These are phyloP conservation scores for Chenopodium album DNA, from an alignment of 148 eudicot species.

Conservation along the genomic window DNA sequence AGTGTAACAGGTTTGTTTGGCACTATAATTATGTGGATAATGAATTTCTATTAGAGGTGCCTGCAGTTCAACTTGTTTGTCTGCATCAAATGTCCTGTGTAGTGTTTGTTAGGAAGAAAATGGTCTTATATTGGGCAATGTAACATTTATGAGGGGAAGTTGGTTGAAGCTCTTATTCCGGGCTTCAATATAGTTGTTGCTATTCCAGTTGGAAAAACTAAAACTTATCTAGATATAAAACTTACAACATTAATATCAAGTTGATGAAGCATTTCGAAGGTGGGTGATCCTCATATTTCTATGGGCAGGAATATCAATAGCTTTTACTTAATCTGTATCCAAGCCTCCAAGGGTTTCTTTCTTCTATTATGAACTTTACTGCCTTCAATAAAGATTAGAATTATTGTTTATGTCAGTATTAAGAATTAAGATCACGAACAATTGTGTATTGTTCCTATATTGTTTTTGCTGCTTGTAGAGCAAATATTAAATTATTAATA, in stretches of 20 bases:
- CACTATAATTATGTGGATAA: not conserved
- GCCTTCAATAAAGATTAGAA: not conserved
- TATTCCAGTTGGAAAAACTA: not conserved
- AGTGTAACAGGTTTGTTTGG: conserved; percentile 86
- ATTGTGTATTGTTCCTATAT: not conserved
- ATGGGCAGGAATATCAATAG: not conserved
- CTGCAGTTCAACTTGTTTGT: not conserved
- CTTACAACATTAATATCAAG: not conserved
- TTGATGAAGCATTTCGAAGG: not conserved
- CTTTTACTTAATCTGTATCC: not conserved
- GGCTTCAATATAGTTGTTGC: not conserved
- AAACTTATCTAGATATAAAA: not conserved
- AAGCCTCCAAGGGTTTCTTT: not conserved
- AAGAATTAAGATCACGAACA: not conserved
- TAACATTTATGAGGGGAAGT: not conserved
- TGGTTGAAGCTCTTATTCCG: not conserved
- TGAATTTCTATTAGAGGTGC: not conserved
- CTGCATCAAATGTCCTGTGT: not conserved
- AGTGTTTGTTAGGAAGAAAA: not conserved
- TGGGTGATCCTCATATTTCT: not conserved
- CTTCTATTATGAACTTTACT: not conserved
- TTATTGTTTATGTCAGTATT: not conserved
- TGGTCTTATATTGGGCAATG: not conserved
- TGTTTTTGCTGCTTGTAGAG: not conserved
- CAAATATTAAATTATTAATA: not conserved